phyloP scores from a whole-genome alignment of 2,329 filamentous ascomycete species.

The Aureobasidium namibiae region DNA sequence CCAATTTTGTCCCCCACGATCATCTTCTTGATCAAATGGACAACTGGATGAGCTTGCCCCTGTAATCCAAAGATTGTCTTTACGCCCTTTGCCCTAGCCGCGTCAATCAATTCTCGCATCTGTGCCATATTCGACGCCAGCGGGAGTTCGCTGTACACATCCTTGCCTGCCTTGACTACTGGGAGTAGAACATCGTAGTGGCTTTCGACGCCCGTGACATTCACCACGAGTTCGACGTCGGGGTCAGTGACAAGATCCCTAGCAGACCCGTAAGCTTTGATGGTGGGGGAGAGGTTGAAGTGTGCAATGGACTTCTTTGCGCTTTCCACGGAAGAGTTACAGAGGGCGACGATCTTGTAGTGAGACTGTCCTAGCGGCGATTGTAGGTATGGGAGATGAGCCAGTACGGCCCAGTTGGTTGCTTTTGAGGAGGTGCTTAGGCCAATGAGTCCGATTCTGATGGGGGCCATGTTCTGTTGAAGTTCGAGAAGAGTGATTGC shows the following conservation, averaged over 20 bases:
- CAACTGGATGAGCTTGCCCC: constrained; percentile 32
- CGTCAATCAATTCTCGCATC: constrained; percentile 33
- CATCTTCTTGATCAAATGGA: constrained; percentile 36
- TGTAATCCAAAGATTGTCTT: constrained; percentile 43
- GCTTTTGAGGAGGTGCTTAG: constrained; percentile 37
- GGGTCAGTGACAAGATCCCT: constrained; percentile 37
- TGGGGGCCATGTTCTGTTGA: constrained; percentile 25
- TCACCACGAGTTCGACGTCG: constrained; percentile 41
- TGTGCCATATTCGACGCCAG: constrained; percentile 33
- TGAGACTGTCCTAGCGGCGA: constrained; percentile 18
- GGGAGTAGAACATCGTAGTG: constrained; percentile 37
- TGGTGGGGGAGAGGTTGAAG: constrained; percentile 30
- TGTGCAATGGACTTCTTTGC: constrained; percentile 34
- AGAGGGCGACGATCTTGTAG: constrained; percentile 43
- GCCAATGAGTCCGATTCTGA: constrained; percentile 49
- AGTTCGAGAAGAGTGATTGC: too few species aligned
- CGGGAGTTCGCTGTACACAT: constrained; percentile 45
- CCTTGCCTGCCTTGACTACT: constrained; percentile 38
- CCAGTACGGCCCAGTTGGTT: constrained; percentile 44
- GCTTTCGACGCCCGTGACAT: constrained; percentile 35
- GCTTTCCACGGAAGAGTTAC: constrained; percentile 39
- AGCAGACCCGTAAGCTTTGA: constrained; percentile 37
- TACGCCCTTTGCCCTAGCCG: constrained; percentile 34
- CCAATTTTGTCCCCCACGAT: constrained; percentile 38
- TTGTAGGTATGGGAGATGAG: constrained; percentile 52